Evolutionary conservation across 768 basidiomycete genomes (phyloP).

Genomic region (Russula olivacea): DNA sequence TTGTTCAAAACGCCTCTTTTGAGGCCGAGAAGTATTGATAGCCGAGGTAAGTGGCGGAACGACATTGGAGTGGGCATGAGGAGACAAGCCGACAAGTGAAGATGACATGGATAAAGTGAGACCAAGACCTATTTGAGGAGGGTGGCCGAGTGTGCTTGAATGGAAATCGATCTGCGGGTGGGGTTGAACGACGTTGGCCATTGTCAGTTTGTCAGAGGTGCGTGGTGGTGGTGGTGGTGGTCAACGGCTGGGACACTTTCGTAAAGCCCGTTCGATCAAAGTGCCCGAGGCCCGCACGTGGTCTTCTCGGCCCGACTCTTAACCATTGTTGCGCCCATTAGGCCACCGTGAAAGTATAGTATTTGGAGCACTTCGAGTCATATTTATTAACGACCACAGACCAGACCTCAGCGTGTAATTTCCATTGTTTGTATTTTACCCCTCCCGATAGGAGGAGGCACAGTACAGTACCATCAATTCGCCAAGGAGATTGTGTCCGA

Average conservation of each 20-base stretch:
- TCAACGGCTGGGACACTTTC: slow-evolving; percentile 13
- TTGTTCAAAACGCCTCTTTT: slow-evolving; percentile 61
- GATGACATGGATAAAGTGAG: slow-evolving; percentile 54
- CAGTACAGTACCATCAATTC: too few species aligned
- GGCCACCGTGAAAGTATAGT: too few species aligned
- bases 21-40: slow-evolving; percentile 40
- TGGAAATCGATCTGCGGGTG: slow-evolving; percentile 61
- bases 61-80: slow-evolving; percentile 39
- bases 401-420: too few species aligned
- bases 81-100: slow-evolving; percentile 45
- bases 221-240: slow-evolving; percentile 24
- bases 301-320: not conserved
- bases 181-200: slow-evolving; percentile 58
- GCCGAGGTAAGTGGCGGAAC: slow-evolving; percentile 53
- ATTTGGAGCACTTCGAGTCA: not conserved
- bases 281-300: slow-evolving; percentile 15
- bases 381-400: too few species aligned
- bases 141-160: slow-evolving; percentile 50
- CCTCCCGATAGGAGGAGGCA: too few species aligned
- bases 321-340: too few species aligned
- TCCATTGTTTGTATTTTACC: not conserved
- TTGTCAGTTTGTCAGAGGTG: slow-evolving; percentile 43
- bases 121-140: slow-evolving; percentile 67
- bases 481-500: too few species aligned
- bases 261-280: slow-evolving; percentile 3